Base-by-base conservation (phyloP, 129 eudicot species). In the carrot (Daucus carota) region DNA sequence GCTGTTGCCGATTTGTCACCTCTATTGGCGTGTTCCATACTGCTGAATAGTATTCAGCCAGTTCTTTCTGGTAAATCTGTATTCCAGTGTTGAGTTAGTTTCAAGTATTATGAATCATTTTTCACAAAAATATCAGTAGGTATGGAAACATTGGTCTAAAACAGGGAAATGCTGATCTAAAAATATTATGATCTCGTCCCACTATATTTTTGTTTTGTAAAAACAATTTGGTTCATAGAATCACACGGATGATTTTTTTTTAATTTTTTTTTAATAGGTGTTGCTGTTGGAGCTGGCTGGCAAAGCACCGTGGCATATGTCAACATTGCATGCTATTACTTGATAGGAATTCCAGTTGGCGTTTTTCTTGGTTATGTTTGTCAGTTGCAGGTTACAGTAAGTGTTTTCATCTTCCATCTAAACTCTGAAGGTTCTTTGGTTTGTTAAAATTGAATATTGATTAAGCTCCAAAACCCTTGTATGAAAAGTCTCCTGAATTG, bases 281-380 rank as follows among this genome's bases (percentile, higher is more conserved):
- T 85, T 76, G 89, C 89, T 18, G 72, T 82, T 70, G 89, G 89
- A 66, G 81, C 86, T 41, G 89, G 89, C 29, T 77, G 84, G 84
- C 89, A 85, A 45, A 80, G 86, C 47, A 68, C 66, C 6, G 86
- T 85, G 22, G 86, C 81, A 18, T 85, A 72, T 77, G 89, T 85
- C 9, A 85, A 85, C 84, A 57, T 85, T 24, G 80, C 80, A 60
- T 79, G 80, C 75, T 85, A 85, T 75, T 85, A 85, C 74, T 66
- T 85, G 38, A 33, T 85, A 1, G 89, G 89, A 29, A 74, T 85
- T 60, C 89, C 89, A 5, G 26, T 85, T 16, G 89, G 86, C 70
- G 77, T 79, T 44, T 74, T 85, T 17, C 82, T 85, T 73, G 89
- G 89, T 48, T 85, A 82, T 74, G 75, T 47, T 57, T 16, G 79